These are phyloP conservation scores for Capsicum rhomboideum DNA, from an alignment of 257 asterid species.

Conservation along the genomic window DNA sequence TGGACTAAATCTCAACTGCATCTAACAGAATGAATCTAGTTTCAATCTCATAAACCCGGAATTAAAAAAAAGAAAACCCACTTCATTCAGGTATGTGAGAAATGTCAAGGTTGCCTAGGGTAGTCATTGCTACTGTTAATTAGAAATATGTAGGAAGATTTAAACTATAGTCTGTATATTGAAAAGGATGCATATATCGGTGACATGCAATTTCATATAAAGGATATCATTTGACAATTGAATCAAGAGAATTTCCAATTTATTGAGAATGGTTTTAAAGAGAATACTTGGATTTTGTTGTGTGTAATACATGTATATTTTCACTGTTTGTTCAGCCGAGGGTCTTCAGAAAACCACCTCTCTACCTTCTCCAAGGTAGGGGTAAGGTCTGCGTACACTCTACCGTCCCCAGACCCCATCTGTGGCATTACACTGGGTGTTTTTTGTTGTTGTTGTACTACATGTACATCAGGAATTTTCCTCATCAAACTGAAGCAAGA, in stretches of 20 bases:
- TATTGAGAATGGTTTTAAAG: neutral
- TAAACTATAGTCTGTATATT: neutral
- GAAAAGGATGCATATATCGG: neutral
- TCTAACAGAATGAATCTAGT: neutral
- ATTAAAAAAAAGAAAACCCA: neutral
- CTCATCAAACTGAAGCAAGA: neutral
- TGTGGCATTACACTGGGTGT: neutral
- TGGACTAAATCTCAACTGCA: neutral
- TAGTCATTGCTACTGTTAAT: neutral
- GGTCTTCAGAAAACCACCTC: accelerated
- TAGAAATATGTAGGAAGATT: neutral
- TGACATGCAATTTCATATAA: neutral
- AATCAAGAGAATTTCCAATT: neutral
- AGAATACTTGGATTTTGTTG: neutral
- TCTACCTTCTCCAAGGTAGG: neutral
- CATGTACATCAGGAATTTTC: neutral
- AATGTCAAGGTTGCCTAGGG: neutral
- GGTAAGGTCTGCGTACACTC: accelerated
- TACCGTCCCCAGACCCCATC: neutral
- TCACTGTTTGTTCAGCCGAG: neutral
- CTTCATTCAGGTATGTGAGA: neutral
- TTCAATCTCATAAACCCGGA: neutral
- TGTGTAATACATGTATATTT: neutral
- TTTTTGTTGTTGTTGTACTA: neutral
- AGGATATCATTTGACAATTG: neutral